Evolutionary conservation across 441 rosid genomes (phyloP).

Genomic region (Adansonia madagascariensis): DNA sequence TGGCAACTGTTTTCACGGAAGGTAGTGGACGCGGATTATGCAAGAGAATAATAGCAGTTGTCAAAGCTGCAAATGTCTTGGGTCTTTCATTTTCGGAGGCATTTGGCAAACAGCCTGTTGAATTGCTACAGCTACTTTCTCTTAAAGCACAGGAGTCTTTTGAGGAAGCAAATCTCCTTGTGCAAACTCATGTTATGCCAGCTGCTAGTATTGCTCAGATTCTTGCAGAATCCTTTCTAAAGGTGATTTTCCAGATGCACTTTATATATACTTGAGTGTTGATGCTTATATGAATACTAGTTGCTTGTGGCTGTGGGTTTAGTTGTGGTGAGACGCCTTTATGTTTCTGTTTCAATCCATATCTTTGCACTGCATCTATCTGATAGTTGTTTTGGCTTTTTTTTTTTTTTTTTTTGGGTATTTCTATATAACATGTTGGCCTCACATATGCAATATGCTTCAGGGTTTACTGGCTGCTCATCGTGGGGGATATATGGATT

Average conservation of each 20-base stretch:
- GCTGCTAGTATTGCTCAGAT: conserved; percentile 91
- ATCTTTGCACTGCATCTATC: conserved; percentile 4
- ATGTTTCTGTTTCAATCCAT: not conserved
- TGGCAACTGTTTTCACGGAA: conserved; percentile 68
- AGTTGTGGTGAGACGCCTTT: conserved; percentile 2
- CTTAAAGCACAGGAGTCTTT: conserved; percentile 99
- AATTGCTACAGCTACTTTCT: conserved; percentile 90
- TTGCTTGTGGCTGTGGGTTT: conserved; percentile 17
- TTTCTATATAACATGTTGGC: conserved; percentile 20
- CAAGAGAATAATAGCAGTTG: conserved; percentile 83
- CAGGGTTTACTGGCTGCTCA: conserved; percentile 97
- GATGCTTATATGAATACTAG: conserved; percentile 12
- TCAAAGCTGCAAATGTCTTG: conserved; percentile 83
- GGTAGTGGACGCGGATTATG: conserved; percentile 90
- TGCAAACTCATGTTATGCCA: conserved; percentile 85
- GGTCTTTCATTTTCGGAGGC: conserved; percentile 93
- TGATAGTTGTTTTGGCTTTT: not conserved
- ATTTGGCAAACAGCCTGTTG: conserved; percentile 84
- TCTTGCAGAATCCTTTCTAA: conserved; percentile 97
- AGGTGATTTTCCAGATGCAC: conserved; percentile 48
- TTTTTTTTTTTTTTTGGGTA: conserved; percentile 11
- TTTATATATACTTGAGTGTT: conserved; percentile 20
- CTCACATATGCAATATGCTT: conserved; percentile 30
- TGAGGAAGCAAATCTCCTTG: conserved; percentile 87
- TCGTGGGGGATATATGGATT: conserved; percentile 97